These are phyloP conservation scores for Coemansia sp. DNA, from an alignment of 192 early-diverging fungal species.

Conservation along the genomic window DNA sequence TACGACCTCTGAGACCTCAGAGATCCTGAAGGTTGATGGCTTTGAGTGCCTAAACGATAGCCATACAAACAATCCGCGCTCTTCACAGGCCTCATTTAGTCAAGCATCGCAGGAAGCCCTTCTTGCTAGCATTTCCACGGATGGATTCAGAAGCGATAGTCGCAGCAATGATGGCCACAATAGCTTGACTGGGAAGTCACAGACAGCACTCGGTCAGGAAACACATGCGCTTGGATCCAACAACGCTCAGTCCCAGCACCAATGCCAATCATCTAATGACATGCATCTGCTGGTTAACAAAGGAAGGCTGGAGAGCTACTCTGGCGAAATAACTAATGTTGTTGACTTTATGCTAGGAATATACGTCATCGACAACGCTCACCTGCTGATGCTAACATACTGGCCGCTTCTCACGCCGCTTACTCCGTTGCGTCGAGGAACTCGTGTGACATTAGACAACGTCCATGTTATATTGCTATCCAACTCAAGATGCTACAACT, in stretches of 20 bases:
- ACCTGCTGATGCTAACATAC: constrained; percentile 34
- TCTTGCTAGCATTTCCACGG: constrained; percentile 2
- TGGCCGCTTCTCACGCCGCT: constrained; percentile 38
- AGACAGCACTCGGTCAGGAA: background rate
- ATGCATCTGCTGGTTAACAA: constrained; percentile 20
- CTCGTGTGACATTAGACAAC: constrained; percentile 37
- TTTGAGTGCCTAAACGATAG: constrained; percentile 28
- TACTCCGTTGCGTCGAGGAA: constrained; percentile 31
- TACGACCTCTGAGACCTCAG: constrained; percentile 11
- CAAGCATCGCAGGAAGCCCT: constrained; percentile 33
- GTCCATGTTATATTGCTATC: constrained; percentile 32
- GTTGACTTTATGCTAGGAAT: constrained; percentile 37
- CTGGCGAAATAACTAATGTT: constrained; percentile 31
- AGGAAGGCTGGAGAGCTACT: constrained; percentile 40
- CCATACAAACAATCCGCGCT: constrained; percentile 5
- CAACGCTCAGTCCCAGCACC: background rate
- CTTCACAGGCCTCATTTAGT: constrained; percentile 20
- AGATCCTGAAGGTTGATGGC: constrained; percentile 22
- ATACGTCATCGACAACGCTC: constrained; percentile 37
- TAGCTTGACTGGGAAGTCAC: background rate
- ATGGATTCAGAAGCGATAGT: background rate
- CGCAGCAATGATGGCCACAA: background rate
- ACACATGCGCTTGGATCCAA: background rate
- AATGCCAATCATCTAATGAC: background rate
- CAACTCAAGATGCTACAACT: constrained; percentile 30